phyloP scores from a whole-genome alignment of 1,284 basidiomycete species.

The Cryptococcus jaspeensis region DNA sequence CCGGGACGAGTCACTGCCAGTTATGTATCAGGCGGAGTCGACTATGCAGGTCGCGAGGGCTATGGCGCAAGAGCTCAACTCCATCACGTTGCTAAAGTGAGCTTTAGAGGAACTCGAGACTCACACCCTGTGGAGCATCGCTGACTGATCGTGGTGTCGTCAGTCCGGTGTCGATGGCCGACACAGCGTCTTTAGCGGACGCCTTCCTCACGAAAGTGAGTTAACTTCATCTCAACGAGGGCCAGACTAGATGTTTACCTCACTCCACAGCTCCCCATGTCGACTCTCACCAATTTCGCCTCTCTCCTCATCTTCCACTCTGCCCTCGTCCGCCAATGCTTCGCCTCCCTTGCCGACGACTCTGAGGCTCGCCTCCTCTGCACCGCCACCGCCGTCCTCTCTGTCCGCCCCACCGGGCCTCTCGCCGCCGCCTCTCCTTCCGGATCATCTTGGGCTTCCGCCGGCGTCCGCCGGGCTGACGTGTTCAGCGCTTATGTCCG shows the following conservation, averaged over 20 bases:
- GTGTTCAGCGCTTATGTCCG: background rate
- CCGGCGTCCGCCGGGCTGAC: background rate
- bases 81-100: background rate
- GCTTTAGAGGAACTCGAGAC: background rate
- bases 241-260: too few relatives aligned
- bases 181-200: background rate
- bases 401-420: background rate
- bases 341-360: background rate
- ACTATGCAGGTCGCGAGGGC: too few relatives aligned
- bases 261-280: background rate
- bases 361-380: background rate
- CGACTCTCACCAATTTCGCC: background rate
- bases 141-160: background rate
- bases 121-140: background rate
- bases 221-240: background rate
- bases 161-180: background rate
- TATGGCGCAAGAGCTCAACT: background rate
- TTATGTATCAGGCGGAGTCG: too few relatives aligned
- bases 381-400: background rate
- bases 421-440: background rate
- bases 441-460: too few relatives aligned
- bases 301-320: slow-evolving; percentile 1
- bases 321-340: slow-evolving; percentile 1
- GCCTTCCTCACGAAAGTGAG: background rate
- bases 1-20: too few relatives aligned